Conservation (phyloP, 2,329 filamentous ascomycete genomes). For the Xylariaceae sp. region DNA sequence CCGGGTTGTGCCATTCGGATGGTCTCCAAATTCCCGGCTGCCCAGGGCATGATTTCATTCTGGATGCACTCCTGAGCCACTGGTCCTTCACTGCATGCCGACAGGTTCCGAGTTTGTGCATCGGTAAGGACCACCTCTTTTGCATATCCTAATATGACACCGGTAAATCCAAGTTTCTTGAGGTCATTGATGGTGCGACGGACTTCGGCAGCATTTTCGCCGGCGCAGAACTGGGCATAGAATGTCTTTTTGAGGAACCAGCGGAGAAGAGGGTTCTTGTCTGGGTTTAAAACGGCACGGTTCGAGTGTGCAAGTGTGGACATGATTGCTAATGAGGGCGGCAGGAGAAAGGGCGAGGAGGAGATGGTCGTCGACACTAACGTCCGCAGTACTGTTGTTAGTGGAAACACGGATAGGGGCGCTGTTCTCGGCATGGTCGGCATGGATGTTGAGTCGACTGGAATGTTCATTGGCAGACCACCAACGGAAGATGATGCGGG, state of each 20-base stretch:
- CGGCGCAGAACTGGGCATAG: conserved; percentile 87
- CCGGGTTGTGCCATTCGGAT: conserved; percentile 64
- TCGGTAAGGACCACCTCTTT: conserved; percentile 69
- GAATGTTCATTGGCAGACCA: conserved; percentile 17
- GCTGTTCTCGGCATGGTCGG: conserved; percentile 22
- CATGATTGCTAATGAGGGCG: conserved; percentile 64
- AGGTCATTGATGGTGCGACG: conserved; percentile 57
- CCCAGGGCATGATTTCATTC: conserved; percentile 65
- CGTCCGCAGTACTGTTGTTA: conserved; percentile 62
- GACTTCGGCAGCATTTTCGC: conserved; percentile 66
- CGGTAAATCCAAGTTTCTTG: conserved; percentile 70
- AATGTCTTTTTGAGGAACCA: conserved; percentile 73
- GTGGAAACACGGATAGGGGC: conserved; percentile 60
- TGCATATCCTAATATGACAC: conserved; percentile 80
- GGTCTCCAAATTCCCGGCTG: conserved; percentile 66
- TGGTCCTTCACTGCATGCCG: conserved; percentile 40
- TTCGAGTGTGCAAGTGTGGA: conserved; percentile 63
- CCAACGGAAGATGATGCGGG: conserved; percentile 16
- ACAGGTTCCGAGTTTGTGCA: conserved; percentile 42
- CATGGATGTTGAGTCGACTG: conserved; percentile 15
- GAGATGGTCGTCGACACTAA: conserved; percentile 65
- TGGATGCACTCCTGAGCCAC: conserved; percentile 44
- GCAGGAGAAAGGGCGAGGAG: conserved; percentile 62
- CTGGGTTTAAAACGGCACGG: conserved; percentile 62
- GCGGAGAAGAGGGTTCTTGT: conserved; percentile 66